Base-by-base conservation (phyloP, 2,329 filamentous ascomycete species). In the Fusarium bulbicola region DNA sequence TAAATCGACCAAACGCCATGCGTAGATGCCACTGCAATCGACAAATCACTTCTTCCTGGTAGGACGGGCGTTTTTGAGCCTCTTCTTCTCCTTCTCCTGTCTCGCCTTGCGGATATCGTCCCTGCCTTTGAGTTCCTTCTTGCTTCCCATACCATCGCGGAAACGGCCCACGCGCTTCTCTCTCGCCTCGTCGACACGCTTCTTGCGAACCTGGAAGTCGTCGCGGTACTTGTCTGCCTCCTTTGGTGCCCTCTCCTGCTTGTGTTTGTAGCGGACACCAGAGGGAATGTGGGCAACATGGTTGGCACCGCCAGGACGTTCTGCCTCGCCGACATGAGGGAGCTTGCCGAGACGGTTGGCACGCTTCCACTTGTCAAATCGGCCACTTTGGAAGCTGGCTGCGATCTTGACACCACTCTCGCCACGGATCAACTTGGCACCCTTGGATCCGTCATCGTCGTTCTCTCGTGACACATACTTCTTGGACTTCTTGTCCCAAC, bases 341-440 rank as follows among this genome's bases (percentile, higher is more conserved):
- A 97, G 83, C 24, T 91, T 89, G 63, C 91, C 90, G 52, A 98
- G 86, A 74, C 94, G 93, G 84, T 98, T 93, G 26, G 92, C 90
- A 80, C 93, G 94, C 81, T 92, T 93, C 97, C 96, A 99, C 74
- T 89, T 90, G 80, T 98, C 95, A 85, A 97, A 99, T 50, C 95
- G 92, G 40, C 97, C 96, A 81, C 92, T 95, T 80, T 95, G 92
- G 89, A 99, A 98, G 68, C 89, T 92, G 50, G 96, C 95, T 3
- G 96, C 94, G 77, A 99, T 98, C 86, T 98, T 98, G 85, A 95
- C 94, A 61, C 96, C 96, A 79, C 91, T 94, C 84, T 99, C 96
- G 77, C 96, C 95, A 71, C 90, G 89, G 63, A 98, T 92, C 85
- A 98, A 92, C 79, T 88, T 89, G 67, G 84, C 81, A 53, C 89